Conservation (phyloP, 169 alveolate genomes). For the Babesia bigemina region DNA sequence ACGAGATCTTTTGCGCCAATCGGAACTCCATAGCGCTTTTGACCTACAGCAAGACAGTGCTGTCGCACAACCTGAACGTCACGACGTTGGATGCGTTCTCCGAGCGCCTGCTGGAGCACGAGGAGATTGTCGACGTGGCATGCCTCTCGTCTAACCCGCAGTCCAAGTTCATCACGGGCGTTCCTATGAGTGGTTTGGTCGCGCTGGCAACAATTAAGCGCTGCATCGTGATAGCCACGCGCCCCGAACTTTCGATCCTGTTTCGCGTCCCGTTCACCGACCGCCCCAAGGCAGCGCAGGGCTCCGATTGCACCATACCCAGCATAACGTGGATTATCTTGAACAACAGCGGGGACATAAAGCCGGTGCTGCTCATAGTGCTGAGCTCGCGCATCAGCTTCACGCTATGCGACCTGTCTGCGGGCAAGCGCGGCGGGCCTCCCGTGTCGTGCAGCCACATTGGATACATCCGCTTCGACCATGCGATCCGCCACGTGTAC, state of each 20-base stretch:
- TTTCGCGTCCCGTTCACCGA: slow-evolving; percentile 44
- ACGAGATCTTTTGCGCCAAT: slow-evolving; percentile 56
- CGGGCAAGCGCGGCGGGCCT: slow-evolving; percentile 34
- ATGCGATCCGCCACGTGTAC: slow-evolving; percentile 25
- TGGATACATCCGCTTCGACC: slow-evolving; percentile 36
- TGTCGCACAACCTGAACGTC: slow-evolving; percentile 55
- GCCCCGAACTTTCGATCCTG: slow-evolving; percentile 54
- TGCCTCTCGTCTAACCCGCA: slow-evolving; percentile 65
- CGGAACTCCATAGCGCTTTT: slow-evolving; percentile 27
- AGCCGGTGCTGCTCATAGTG: slow-evolving; percentile 54
- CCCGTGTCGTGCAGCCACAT: slow-evolving; percentile 31
- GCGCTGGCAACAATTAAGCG: slow-evolving; percentile 53
- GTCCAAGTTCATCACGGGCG: slow-evolving; percentile 54
- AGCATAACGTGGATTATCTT: slow-evolving; percentile 66
- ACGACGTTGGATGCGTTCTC: slow-evolving; percentile 23
- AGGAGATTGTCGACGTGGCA: slow-evolving; percentile 51
- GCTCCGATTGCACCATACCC: slow-evolving; percentile 10
- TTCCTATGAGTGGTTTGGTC: slow-evolving; percentile 41
- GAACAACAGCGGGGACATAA: slow-evolving; percentile 61
- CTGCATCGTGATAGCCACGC: slow-evolving; percentile 55
- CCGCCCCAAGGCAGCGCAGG: slow-evolving; percentile 11
- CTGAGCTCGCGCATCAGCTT: slow-evolving; percentile 51
- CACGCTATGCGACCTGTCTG: slow-evolving; percentile 34
- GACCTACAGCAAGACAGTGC: slow-evolving; percentile 49
- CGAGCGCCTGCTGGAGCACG: slow-evolving; percentile 35